A percentile compares a stretch with the other conserved stretches of the same genome.
These are phyloP conservation scores for Lagenidium giganteum DNA, from an alignment of 352 stramenopile species.

Conservation along the genomic window DNA sequence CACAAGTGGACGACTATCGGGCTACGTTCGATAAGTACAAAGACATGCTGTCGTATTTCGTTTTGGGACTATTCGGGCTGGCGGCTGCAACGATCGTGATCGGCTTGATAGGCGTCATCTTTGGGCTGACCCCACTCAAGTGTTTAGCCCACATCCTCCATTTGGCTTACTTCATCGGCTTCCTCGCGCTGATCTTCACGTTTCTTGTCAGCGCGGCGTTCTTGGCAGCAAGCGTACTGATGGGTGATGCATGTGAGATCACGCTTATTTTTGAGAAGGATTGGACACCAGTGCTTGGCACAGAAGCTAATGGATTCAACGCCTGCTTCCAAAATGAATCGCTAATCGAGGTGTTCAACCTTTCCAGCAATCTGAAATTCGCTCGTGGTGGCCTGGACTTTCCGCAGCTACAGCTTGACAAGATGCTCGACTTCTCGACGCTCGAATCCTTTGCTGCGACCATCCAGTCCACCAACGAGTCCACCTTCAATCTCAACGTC, in stretches of 20 bases:
- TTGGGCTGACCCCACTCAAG: constrained; percentile 56
- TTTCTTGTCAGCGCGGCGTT: constrained; percentile 56
- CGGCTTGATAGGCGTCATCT: constrained; percentile 57
- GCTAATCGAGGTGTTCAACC: constrained; percentile 57
- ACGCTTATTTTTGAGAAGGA: constrained; percentile 37
- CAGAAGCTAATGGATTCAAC: constrained; percentile 39
- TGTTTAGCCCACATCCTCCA: constrained; percentile 65
- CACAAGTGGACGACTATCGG: constrained; percentile 27
- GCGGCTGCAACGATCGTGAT: constrained; percentile 39
- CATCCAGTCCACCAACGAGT: constrained; percentile 15
- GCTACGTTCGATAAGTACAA: constrained; percentile 38
- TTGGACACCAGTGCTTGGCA: constrained; percentile 52
- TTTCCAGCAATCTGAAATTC: constrained; percentile 49
- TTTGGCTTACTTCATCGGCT: constrained; percentile 64
- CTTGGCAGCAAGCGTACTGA: constrained; percentile 43
- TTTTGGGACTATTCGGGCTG: constrained; percentile 54
- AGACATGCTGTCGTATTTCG: constrained; percentile 23
- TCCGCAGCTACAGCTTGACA: constrained; percentile 16
- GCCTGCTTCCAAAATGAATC: constrained; percentile 60
- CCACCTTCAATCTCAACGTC: constrained; percentile 22
- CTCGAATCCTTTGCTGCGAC: constrained; percentile 27
- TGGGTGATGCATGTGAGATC: constrained; percentile 60
- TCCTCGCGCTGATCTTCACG: constrained; percentile 54
- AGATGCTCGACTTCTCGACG: constrained; percentile 34
- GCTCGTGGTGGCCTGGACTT: constrained; percentile 54